These are phyloP conservation scores for Suillus spraguei DNA, from an alignment of 768 basidiomycete genomes.

Conservation along the genomic window DNA sequence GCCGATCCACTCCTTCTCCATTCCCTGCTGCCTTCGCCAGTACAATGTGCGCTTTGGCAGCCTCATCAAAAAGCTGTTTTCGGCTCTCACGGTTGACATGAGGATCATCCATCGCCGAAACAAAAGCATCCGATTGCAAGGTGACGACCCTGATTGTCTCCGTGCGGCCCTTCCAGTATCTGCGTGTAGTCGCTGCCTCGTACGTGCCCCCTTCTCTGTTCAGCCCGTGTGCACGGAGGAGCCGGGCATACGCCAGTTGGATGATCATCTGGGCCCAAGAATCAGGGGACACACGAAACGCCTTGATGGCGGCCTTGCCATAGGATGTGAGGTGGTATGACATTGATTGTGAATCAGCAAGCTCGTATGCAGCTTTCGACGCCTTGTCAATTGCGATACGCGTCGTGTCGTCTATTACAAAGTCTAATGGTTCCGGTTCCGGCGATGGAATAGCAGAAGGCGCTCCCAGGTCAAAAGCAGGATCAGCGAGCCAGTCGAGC, in stretches of 20 bases:
- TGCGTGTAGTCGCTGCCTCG: constrained; percentile 90
- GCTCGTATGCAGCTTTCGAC: constrained; percentile 52
- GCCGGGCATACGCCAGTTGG: constrained; percentile 84
- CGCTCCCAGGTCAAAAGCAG: constrained; percentile 65
- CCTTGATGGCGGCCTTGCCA: constrained; percentile 86
- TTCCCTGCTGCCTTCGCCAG: constrained; percentile 67
- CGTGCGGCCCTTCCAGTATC: constrained; percentile 87
- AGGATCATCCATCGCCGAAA: constrained; percentile 67
- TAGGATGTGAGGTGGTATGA: constrained; percentile 68
- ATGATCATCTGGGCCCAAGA: constrained; percentile 94
- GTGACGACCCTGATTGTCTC: constrained; percentile 91
- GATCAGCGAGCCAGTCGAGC: constrained; percentile 58
- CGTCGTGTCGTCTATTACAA: constrained; percentile 40
- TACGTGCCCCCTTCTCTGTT: constrained; percentile 74
- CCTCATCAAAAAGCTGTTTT: constrained; percentile 56
- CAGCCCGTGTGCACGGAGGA: constrained; percentile 36
- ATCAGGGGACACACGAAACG: constrained; percentile 88
- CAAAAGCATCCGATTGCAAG: constrained; percentile 76
- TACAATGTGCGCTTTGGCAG: constrained; percentile 62
- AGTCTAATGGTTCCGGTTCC: constrained; percentile 60
- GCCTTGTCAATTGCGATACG: constrained; percentile 57
- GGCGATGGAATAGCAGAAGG: constrained; percentile 18
- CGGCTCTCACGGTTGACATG: constrained; percentile 40
- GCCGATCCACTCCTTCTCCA: constrained; percentile 83
- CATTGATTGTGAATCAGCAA: constrained; percentile 66